Evolutionary conservation across 106 monocot species (phyloP).

Genomic region (Dioscorea zingiberensis): DNA sequence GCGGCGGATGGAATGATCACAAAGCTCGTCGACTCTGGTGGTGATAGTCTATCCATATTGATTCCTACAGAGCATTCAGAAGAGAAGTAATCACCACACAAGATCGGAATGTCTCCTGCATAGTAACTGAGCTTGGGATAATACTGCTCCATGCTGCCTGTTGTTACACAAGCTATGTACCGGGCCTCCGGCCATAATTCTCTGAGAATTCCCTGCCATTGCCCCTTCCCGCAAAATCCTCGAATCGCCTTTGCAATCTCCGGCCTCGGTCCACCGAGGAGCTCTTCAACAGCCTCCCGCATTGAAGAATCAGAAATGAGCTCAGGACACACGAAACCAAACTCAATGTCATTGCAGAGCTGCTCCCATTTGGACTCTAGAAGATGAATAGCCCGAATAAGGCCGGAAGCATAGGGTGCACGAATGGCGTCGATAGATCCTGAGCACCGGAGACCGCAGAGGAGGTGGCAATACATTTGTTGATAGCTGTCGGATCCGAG

Average conservation of each 20-base stretch:
- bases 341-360: constrained; percentile 26
- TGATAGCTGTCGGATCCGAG: constrained; percentile 21
- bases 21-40: constrained; percentile 24
- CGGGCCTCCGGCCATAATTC: constrained; percentile 22
- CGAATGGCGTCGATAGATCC: constrained; percentile 14
- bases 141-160: constrained; percentile 42
- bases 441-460: constrained; percentile 15
- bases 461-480: constrained; percentile 41
- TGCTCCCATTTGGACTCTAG: constrained; percentile 32
- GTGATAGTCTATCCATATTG: constrained; percentile 14
- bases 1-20: constrained; percentile 23
- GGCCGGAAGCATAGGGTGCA: constrained; percentile 28
- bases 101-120: constrained; percentile 16
- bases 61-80: constrained; percentile 31
- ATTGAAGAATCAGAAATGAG: constrained; percentile 13
- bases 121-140: constrained; percentile 15
- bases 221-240: constrained; percentile 3
- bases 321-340: constrained; percentile 3
- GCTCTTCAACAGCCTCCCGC: constrained; percentile 9
- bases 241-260: constrained; percentile 12
- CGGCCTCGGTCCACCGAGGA: constrained; percentile 21
- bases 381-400: constrained; percentile 17
- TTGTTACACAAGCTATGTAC: constrained; percentile 25
- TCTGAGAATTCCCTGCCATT: constrained; percentile 23
- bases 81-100: constrained; percentile 31